Base-by-base conservation (phyloP, 192 early-diverging fungal species). In the Geranomyces variabilis region DNA sequence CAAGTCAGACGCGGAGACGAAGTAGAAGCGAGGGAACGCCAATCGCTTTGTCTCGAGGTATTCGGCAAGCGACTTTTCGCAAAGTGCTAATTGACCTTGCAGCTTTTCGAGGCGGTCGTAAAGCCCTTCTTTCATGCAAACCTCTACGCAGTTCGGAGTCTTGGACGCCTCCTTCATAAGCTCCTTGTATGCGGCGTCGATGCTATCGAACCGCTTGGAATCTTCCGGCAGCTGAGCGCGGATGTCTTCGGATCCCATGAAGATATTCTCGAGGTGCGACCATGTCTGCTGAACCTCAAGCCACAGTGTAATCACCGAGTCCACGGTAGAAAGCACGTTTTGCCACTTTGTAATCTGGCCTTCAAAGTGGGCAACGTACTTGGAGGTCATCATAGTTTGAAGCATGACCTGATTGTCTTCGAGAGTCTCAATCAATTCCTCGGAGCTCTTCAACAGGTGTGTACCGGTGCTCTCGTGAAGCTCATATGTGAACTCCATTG, bases 401-500 rank as follows among this genome's bases (percentile, higher is more conserved):
- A 89, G 75, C 87, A 89, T 86, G 46, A 89, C 87, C 64, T 89
- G 87, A 58, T 89, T 89, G 70, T 89, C 87, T 76, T 89, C 87
- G 1, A 89, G 67, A 1, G 87, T 89, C 64, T 89, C 87, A 12
- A 89, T 80, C 10, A 89, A 77, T 70, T 88, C 87, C 74, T 89
- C 87, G 3, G 87, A 89, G 21, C 83, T 83, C 17, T 77, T 63
- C 17, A 89, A 73, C 19, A 88, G 68, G 17, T 69, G 53, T 0
- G 87, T 89, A 28, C 82, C 71, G 9, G 84, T 77, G 44, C 79
- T 49, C 63, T 88, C 86, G 70, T 88, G 85, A 24, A 81, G 72
- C 68, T 88, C 86, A 73, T 88, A 88, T 10, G 85, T 88, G 59
- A 88, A 88, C 65, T 88, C 87, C 85, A 88, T 88, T 0, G 73